Conservation (phyloP, 108 stramenopile genomes). For the Pseudonitzschia multiseries region DNA sequence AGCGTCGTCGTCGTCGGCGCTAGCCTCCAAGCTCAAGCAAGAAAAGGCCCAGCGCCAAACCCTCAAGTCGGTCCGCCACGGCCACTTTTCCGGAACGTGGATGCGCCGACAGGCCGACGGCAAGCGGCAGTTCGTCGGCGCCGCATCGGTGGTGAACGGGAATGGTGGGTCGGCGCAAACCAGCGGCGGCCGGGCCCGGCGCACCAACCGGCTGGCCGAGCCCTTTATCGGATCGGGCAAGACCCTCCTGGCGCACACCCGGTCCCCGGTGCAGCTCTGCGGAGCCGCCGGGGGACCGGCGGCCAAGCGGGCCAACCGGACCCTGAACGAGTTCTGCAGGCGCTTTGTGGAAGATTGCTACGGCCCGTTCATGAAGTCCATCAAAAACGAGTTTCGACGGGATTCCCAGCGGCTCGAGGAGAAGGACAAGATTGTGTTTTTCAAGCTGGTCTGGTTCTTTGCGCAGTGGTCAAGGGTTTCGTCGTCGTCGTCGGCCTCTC, state of each 20-base stretch:
- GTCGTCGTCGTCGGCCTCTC: slow-evolving; percentile 5
- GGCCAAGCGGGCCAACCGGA: slow-evolving; percentile 48
- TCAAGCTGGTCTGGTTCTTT: slow-evolving; percentile 84
- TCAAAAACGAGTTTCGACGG: slow-evolving; percentile 89
- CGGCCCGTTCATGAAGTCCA: slow-evolving; percentile 85
- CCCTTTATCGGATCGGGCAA: slow-evolving; percentile 68
- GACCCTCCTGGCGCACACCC: slow-evolving; percentile 39
- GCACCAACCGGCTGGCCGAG: slow-evolving; percentile 58
- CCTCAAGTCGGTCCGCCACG: slow-evolving; percentile 53
- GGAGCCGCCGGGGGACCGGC: slow-evolving; percentile 43
- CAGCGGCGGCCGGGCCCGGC: slow-evolving; percentile 4
- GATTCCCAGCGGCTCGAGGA: slow-evolving; percentile 78
- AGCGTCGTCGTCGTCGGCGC: slow-evolving; percentile 23
- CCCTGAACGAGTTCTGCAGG: slow-evolving; percentile 66
- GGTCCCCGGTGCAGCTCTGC: neutral
- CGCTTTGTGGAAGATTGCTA: slow-evolving; percentile 75
- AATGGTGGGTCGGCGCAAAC: neutral
- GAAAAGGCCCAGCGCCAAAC: slow-evolving; percentile 50
- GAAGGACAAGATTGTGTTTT: slow-evolving; percentile 77
- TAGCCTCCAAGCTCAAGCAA: slow-evolving; percentile 48
- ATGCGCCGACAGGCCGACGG: slow-evolving; percentile 47
- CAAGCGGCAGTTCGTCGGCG: slow-evolving; percentile 45
- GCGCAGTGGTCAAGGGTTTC: slow-evolving; percentile 77
- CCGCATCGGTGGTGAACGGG: slow-evolving; percentile 18
- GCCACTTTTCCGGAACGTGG: slow-evolving; percentile 84